Evolutionary conservation across 2,329 filamentous ascomycete genomes (phyloP), one percentile per base, ranked within the genome.

Genomic region (Lanzia echinophila): DNA sequence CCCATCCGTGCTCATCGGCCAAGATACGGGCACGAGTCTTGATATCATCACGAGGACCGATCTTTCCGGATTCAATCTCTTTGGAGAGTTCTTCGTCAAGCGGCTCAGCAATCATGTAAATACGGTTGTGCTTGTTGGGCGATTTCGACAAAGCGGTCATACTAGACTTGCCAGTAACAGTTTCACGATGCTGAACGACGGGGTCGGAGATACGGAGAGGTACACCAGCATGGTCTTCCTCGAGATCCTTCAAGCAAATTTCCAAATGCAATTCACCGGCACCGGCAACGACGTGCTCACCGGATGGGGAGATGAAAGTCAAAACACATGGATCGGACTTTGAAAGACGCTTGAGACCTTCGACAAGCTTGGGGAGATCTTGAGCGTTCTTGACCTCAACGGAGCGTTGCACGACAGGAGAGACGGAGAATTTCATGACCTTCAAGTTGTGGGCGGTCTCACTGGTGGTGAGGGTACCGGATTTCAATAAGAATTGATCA

Each of bases 361-460:
- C 94, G 69, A 99, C 94, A 58, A 99, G 86, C 87, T 99, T 99
- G 76, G 94, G 94, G 63, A 99, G 86, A 83, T 99, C 94, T 80
- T 95, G 90, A 70, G 94, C 94, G 79, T 99, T 99, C 90, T 97
- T 97, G 82, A 96, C 92, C 79, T 96, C 90, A 70, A 99, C 94
- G 75, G 94, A 96, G 67, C 92, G 92, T 79, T 88, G 92, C 65
- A 99, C 94, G 78, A 99, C 94, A 69, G 94, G 94, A 58, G 94
- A 97, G 74, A 99, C 94, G 71, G 94, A 99, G 88, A 99, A 99
- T 83, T 96, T 97, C 94, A 99, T 99, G 79, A 99, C 94, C 87
- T 97, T 97, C 71, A 99, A 80, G 87, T 99, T 99, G 87, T 99
- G 94, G 73, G 94, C 92, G 64, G 90, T 95, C 67, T 99, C 94